Evolutionary conservation across 106 monocot species (phyloP).

Genomic region (Phalaenopsis aphrodite): DNA sequence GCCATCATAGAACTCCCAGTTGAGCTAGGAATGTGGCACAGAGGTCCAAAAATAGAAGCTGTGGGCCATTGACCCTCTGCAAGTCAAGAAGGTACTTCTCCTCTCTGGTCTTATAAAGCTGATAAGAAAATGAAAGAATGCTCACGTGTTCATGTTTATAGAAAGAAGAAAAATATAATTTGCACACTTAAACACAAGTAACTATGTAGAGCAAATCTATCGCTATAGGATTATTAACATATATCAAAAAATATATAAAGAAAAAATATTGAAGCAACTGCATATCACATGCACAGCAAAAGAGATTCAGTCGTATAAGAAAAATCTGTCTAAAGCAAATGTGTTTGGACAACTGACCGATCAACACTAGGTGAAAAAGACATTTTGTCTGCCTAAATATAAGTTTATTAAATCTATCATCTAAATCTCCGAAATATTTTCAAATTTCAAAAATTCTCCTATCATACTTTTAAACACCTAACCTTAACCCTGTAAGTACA

Average conservation of each 20-base stretch:
- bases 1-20: constrained; percentile 17
- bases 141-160: not conserved
- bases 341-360: too few species aligned
- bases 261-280: not conserved
- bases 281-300: not conserved
- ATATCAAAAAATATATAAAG: not conserved
- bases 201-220: not conserved
- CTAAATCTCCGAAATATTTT: not conserved
- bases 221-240: not conserved
- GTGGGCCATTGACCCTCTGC: constrained; percentile 21
- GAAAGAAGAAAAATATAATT: not conserved
- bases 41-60: constrained; percentile 16
- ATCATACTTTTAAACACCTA: not conserved
- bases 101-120: constrained; percentile 24
- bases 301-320: not conserved
- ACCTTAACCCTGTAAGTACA: not conserved
- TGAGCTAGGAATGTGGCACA: constrained; percentile 22
- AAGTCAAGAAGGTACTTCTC: constrained; percentile 20
- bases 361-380: too few species aligned
- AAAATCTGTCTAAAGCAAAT: not conserved
- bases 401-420: not conserved
- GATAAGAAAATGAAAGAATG: not conserved
- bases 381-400: not conserved
- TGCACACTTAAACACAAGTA: not conserved
- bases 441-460: not conserved